Conservation (phyloP, 2,329 filamentous ascomycete genomes). For the Alternaria triticina region DNA sequence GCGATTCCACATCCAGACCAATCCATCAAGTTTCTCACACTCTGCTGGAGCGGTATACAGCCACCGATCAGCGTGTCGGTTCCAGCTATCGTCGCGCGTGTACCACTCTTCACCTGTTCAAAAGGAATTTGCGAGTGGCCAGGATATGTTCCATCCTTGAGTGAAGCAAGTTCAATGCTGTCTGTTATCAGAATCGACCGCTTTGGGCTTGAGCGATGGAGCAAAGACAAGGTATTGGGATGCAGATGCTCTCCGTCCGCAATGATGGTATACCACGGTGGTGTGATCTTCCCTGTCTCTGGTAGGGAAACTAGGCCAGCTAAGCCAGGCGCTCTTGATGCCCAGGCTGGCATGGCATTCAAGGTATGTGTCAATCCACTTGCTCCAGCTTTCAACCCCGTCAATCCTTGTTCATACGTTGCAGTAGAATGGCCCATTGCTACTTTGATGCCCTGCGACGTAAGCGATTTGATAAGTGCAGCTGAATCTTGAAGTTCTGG, state of each 20-base stretch:
- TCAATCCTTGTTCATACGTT: slow-evolving; percentile 54
- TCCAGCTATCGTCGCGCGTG: slow-evolving; percentile 58
- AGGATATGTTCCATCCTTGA: slow-evolving; percentile 59
- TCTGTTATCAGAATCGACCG: slow-evolving; percentile 62
- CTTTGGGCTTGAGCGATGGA: slow-evolving; percentile 55
- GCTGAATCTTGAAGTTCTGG: slow-evolving; percentile 57
- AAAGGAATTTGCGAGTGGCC: slow-evolving; percentile 60
- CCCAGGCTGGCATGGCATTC: slow-evolving; percentile 61
- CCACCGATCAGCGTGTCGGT: slow-evolving; percentile 63
- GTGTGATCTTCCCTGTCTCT: slow-evolving; percentile 18
- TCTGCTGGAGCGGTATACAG: slow-evolving; percentile 59
- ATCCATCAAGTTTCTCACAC: slow-evolving; percentile 56
- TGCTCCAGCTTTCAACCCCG: slow-evolving; percentile 57
- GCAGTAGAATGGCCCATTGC: slow-evolving; percentile 61
- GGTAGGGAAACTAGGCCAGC: slow-evolving; percentile 51
- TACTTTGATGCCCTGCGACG: slow-evolving; percentile 51
- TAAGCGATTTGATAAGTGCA: slow-evolving; percentile 52
- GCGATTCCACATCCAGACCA: slow-evolving; percentile 57
- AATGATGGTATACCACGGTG: slow-evolving; percentile 61
- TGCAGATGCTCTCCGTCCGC: slow-evolving; percentile 63
- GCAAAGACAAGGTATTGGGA: slow-evolving; percentile 56
- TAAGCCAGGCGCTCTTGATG: slow-evolving; percentile 60
- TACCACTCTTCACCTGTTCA: slow-evolving; percentile 57
- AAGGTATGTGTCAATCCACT: slow-evolving; percentile 61
- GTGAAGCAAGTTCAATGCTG: slow-evolving; percentile 60